These are phyloP conservation scores for Saccharum spontaneum DNA, from an alignment of 176 grass and related monocot species.

Conservation along the genomic window DNA sequence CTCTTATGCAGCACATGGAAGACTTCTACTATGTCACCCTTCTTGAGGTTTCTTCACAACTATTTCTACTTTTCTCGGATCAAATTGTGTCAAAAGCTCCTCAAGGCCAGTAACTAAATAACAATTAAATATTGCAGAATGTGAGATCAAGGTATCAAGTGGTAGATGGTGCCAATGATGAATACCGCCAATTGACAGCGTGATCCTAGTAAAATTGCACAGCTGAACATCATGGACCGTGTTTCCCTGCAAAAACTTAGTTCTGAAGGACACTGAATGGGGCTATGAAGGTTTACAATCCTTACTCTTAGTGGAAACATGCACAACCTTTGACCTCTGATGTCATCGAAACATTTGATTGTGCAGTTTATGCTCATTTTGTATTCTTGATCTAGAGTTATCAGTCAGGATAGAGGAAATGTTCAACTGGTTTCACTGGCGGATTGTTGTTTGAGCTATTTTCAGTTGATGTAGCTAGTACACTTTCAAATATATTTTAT, in stretches of 20 bases:
- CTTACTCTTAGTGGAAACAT: background rate
- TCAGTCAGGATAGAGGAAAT: background rate
- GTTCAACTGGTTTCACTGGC: background rate
- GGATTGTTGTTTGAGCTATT: background rate
- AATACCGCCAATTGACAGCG: constrained; percentile 18
- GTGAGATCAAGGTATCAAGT: constrained; percentile 63
- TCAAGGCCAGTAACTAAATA: constrained; percentile 17
- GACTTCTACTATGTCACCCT: constrained; percentile 98
- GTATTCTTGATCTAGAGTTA: background rate
- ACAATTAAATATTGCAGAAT: constrained; percentile 51
- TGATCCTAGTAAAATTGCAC: constrained; percentile 14
- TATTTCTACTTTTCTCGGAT: constrained; percentile 21
- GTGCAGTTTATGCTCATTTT: background rate
- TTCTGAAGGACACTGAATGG: background rate
- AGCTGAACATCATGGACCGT: background rate
- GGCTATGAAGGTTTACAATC: background rate
- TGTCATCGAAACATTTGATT: background rate
- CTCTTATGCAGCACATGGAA: constrained; percentile 99
- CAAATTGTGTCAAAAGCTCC: constrained; percentile 20
- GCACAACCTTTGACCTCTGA: background rate
- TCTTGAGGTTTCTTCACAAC: constrained; percentile 66
- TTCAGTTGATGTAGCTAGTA: background rate
- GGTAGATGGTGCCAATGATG: constrained; percentile 38
- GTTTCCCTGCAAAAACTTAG: background rate
- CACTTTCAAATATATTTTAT: background rate